Base-by-base conservation (phyloP, 2,329 filamentous ascomycete species). In the Penicillium hordei region DNA sequence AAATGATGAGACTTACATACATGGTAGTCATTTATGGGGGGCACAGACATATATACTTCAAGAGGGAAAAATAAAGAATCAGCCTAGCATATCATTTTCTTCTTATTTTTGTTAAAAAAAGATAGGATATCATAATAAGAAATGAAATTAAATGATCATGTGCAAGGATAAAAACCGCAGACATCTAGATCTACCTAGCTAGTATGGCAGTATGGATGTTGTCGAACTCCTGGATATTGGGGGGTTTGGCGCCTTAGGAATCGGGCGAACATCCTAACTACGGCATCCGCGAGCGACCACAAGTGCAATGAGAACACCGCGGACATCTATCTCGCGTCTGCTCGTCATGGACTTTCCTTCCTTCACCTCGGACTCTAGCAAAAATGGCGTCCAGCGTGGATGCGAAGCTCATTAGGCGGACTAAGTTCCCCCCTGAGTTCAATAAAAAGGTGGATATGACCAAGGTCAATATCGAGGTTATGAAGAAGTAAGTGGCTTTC, bases 381-480 rank as follows among this genome's bases (percentile, higher is more conserved):
- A 79, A 63, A 64, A 94, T 94, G 91, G 89, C 90, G 67, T 88
- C 89, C 54, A 89, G 86, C 64, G 91, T 94, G 61, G 93, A 97
- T 76, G 88, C 90, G 64, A 96, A 95, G 81, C 85, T 96, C 69
- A 80, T 97, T 56, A 90, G 89, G 82, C 88, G 88, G 75, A 97
- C 93, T 55, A 97, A 95, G 72, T 97, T 97, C 64, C 94, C 94
- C 45, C 83, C 88, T 8, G 92, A 97, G 72, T 99, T 97, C 79
- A 93, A 85, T 72, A 87, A 90, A 73, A 97, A 97, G 80, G 94
- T 99, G 64, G 93, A 99, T 80, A 96, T 95, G 86, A 86, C 88
- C 67, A 97, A 97, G 80, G 92, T 99, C 76, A 97, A 99, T 73
- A 82, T 96, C 50, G 91, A 96, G 75, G 90, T 99, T 55, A 96